Percentiles rank a stretch among this genome's conserved stretches.
Evolutionary conservation across 495 filamentous ascomycete genomes (phyloP).

Genomic region (Daldinia caldariorum): DNA sequence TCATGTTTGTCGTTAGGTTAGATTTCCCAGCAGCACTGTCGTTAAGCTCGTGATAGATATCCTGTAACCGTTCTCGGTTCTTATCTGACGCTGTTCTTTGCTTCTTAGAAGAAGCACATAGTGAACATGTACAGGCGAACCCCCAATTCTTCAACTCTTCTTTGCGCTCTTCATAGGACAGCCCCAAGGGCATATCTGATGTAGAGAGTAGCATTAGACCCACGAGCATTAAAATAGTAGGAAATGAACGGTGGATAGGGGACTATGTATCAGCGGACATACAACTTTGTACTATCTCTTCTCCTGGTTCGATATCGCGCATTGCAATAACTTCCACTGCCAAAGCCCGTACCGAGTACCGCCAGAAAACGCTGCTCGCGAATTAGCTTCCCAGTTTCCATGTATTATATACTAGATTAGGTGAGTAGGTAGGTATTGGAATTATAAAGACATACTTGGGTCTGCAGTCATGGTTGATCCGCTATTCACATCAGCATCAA

Average conservation of each 20-base stretch:
- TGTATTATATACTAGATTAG: too few relatives aligned
- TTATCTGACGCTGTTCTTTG: slow-evolving; percentile 40
- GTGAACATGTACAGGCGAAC: slow-evolving; percentile 48
- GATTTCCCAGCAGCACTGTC: slow-evolving; percentile 19
- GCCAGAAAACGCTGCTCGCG: slow-evolving; percentile 48
- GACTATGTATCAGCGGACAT: slow-evolving; percentile 8
- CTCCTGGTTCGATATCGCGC: slow-evolving; percentile 46
- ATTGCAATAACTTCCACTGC: slow-evolving; percentile 49
- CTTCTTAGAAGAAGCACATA: slow-evolving; percentile 40
- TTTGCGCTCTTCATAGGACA: slow-evolving; percentile 40
- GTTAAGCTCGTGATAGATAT: slow-evolving; percentile 45
- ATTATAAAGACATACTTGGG: slow-evolving; percentile 44
- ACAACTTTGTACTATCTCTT: slow-evolving; percentile 53
- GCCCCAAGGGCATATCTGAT: slow-evolving; percentile 49
- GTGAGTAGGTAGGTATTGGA: background rate
- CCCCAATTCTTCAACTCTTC: slow-evolving; percentile 47
- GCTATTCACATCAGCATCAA: slow-evolving; percentile 28
- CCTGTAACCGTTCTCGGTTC: slow-evolving; percentile 39
- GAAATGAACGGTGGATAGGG: background rate
- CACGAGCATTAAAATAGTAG: background rate
- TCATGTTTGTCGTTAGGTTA: slow-evolving; percentile 13
- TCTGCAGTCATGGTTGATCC: slow-evolving; percentile 51
- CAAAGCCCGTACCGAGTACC: slow-evolving; percentile 42
- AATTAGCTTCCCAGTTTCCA: slow-evolving; percentile 15
- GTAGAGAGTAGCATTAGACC: background rate